Evolutionary conservation across 305 asterid genomes (phyloP).

Genomic region (Solanum hybrid): DNA sequence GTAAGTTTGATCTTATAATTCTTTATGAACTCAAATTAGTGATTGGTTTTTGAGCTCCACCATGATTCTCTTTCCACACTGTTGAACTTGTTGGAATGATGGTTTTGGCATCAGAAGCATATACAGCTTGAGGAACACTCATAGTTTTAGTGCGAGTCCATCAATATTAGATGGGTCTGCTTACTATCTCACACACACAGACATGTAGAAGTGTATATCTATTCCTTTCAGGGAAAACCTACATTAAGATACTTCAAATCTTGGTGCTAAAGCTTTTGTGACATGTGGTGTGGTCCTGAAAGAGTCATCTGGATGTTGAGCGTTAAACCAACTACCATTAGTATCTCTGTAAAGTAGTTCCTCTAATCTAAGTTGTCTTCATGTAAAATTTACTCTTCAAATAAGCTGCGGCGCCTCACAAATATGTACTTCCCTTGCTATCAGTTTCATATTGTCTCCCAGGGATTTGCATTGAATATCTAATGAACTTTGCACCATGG

Average conservation of each 20-base stretch:
- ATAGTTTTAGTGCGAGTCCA: neutral
- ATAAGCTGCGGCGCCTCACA: neutral
- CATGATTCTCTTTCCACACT: neutral
- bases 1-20: constrained; percentile 33
- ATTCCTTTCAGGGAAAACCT: neutral
- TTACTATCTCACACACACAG: neutral
- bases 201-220: neutral
- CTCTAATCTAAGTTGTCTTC: neutral
- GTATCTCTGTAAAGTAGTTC: neutral
- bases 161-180: neutral
- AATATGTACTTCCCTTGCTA: neutral
- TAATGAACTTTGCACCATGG: neutral
- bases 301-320: neutral
- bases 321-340: neutral
- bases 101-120: neutral
- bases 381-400: neutral
- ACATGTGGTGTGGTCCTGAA: neutral
- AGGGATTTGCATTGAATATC: neutral
- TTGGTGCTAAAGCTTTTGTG: neutral
- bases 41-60: neutral
- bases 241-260: neutral
- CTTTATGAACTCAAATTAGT: neutral
- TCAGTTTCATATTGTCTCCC: neutral
- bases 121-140: neutral
- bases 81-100: neutral